Evolutionary conservation across 176 grass and related monocot genomes (phyloP).

Genomic region (Aegilops sharonensis): DNA sequence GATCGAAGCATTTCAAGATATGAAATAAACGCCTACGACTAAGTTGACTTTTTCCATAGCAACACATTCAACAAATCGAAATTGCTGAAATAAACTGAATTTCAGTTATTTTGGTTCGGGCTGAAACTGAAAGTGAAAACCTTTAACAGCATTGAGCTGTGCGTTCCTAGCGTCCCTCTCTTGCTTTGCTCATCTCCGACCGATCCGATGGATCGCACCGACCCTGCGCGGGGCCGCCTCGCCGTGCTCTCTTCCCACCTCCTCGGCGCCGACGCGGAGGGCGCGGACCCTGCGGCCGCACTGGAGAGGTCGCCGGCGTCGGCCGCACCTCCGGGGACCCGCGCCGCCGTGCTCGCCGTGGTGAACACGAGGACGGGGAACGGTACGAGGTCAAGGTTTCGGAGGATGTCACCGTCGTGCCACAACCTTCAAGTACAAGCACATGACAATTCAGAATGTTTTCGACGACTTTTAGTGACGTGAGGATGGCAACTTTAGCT

Average conservation of each 20-base stretch:
- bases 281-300: neutral
- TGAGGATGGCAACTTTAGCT: too few relatives aligned
- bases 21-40: too few relatives aligned
- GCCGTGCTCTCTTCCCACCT: constrained; percentile 60
- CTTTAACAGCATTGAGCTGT: too few relatives aligned
- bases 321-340: constrained; percentile 27
- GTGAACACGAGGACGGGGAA: constrained; percentile 62
- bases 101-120: too few relatives aligned
- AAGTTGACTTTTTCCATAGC: too few relatives aligned
- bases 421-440: constrained; percentile 57
- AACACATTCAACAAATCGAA: too few relatives aligned
- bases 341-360: constrained; percentile 55
- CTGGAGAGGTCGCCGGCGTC: constrained; percentile 60
- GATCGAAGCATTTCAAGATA: too few relatives aligned
- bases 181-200: neutral
- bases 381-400: constrained; percentile 69
- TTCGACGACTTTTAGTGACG: too few relatives aligned
- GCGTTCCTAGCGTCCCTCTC: too few relatives aligned
- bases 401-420: constrained; percentile 78
- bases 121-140: too few relatives aligned
- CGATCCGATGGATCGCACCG: constrained; percentile 46
- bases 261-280: neutral
- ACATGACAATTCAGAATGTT: too few relatives aligned
- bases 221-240: constrained; percentile 48
- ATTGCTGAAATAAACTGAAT: too few relatives aligned